These are phyloP conservation scores for Syzygium aromaticum DNA, from an alignment of 345 rosid genomes.

Conservation along the genomic window DNA sequence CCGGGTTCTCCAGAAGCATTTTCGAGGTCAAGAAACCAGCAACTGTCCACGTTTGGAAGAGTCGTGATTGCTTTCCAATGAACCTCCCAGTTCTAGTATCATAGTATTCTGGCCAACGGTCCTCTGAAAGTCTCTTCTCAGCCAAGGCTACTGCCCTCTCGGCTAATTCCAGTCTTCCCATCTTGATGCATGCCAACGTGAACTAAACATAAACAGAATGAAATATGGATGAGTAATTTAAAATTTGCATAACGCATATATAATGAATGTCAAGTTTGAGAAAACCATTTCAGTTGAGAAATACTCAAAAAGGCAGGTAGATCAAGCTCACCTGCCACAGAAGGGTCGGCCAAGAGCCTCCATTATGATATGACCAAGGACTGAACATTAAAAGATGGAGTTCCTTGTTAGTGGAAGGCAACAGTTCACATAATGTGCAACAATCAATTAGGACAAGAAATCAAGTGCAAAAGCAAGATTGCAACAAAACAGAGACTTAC, in stretches of 20 bases:
- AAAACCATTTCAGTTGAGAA: neutral
- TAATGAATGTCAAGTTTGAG: neutral
- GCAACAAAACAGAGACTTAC: constrained; percentile 19
- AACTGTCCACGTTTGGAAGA: constrained; percentile 88
- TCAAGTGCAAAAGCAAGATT: neutral
- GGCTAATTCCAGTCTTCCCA: constrained; percentile 72
- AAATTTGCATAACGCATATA: neutral
- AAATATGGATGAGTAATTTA: neutral
- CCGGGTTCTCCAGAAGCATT: constrained; percentile 69
- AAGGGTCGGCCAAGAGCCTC: constrained; percentile 98
- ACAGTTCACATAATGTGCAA: neutral
- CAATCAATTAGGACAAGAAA: neutral
- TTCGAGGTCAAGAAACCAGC: constrained; percentile 86
- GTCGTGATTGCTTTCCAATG: constrained; percentile 84
- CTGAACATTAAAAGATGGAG: constrained; percentile 26
- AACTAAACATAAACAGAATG: constrained; percentile 33
- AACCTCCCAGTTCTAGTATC: constrained; percentile 83
- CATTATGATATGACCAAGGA: constrained; percentile 98
- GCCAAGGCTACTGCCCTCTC: constrained; percentile 71
- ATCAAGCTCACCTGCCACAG: constrained; percentile 81
- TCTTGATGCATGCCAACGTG: constrained; percentile 95
- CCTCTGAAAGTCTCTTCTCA: constrained; percentile 64
- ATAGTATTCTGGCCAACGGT: constrained; percentile 92
- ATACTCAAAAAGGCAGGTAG: neutral
- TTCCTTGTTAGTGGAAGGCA: neutral